Evolutionary conservation across 257 asterid species (phyloP), one percentile per base, ranked within the genome.

Genomic region (Solanum ossicruentum): DNA sequence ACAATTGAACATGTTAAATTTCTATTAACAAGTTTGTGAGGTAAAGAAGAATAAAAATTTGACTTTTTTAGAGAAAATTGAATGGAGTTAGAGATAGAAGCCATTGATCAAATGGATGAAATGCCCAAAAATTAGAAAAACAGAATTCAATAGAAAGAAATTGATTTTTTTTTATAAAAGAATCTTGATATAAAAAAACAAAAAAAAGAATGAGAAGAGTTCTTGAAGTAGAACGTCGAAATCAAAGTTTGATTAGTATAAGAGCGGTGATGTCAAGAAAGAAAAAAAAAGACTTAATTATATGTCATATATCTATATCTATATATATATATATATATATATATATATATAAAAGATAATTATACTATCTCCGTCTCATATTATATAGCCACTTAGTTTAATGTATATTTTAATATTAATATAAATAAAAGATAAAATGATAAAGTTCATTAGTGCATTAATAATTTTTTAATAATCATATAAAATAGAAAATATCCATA

Each of bases 251-350:
- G 39, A 49, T 75, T 75, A 63, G 86, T 80, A 4, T 80, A 84
- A 10, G 89, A 90, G 47, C 90, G 88, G 1, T 87, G 88, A 0
- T 89, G 85, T 1, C 91, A 85, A 9, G 89, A 84, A 0, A 86
- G 63, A 21, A 69, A 84, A 4, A 4, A 11, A 60, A 4, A 58
- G 66, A 7, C 66, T 36, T 36, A 36, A 36, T 36, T 3, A 36
- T 36, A 3, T 3, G 4, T 36, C 6, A 36, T 4, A 36, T n/a
- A n/a, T n/a, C n/a, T n/a, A n/a, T n/a, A n/a, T n/a, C n/a, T 36
- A 36, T 36, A 36, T 36, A 32, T 32, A 28, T 28, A 28, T 2
- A 28, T 36, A 36, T 36, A 36, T 36, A 32, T 32, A 28, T 36
- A 36, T 36, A 36, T 36, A 32, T 32, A 28, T 28, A 28, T 2